Evolutionary conservation across 768 basidiomycete species (phyloP), one percentile per base, ranked within the genome.

Genomic region (Lentinula boryana): DNA sequence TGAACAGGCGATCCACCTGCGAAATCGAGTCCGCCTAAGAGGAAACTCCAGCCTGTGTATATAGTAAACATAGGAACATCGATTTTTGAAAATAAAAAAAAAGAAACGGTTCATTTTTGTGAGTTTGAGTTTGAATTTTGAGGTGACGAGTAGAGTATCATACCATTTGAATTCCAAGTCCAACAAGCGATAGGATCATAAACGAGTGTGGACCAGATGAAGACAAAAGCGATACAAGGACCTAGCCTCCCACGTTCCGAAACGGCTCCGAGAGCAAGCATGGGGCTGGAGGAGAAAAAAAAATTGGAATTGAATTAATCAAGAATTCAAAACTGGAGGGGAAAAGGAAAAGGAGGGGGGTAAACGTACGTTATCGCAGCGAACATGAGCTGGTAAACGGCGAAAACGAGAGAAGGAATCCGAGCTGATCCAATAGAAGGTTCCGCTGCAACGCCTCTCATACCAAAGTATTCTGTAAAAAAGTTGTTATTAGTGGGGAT

Each of bases 1-100:
- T 99, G 95, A 63, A 99, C 94, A 21, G 96, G 96, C 12, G 93
- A 95, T 56, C 96, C 96, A 32, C 95, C 95, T 7, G 95, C 95
- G 63, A 96, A 95, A 70, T 94, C 92, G 59, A 93, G 88, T 62
- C 88, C 90, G 13, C 93, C 95, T 56, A 91, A 78, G 36, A 84
- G 69, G 73, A 78, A 87, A 0, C 89, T 88, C 95, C 85, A 86
- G 10, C 86, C 84, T 43, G 50, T 49, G n/a, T n/a, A n/a, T n/a
- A n/a, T n/a, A n/a, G n/a, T n/a, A n/a, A n/a, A n/a, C n/a, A n/a
- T n/a, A 10, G 21, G 18, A 32, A 31, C 7, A 21, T 23, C 21
- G 50, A 51, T 31, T 9, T n/a, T n/a, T n/a, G n/a, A n/a, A n/a
- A n/a, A n/a, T n/a, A n/a, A n/a, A n/a, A 33, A 27, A 32, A 13